Base-by-base conservation (phyloP, 139 green algal genomes). In the Picochlorum costavermella region DNA sequence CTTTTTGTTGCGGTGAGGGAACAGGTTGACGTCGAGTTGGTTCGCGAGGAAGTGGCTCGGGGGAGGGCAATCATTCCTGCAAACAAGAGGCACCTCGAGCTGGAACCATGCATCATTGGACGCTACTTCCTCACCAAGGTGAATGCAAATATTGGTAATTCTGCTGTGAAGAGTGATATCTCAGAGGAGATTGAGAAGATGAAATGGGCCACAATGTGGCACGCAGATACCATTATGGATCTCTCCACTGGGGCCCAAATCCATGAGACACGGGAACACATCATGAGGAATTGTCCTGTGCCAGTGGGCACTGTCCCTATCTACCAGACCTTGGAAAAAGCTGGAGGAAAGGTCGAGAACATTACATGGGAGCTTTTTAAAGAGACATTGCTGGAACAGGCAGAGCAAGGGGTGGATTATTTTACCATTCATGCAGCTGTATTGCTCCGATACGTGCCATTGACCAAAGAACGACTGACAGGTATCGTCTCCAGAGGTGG, bases 181-280 rank as follows among this genome's bases (percentile, higher is more conserved):
- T 91, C 96, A 78, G 92, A 98, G 82, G 90, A 96, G 76, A 90
- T 96, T 17, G 88, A 96, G 81, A 96, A 96, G 81, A 81, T 96
- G 56, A 84, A 96, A 71, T 96, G 90, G 90, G 75, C 82, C 3
- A 91, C 84, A 23, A 89, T 95, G 29, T 98, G 92, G 92, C 89
- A 92, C 17, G 92, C 92, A 6, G 92, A 98, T 78, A 98, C 92
- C 3, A 61, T 91, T 28, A 98, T 98, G 92, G 92, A 98, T 70
- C 79, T 98, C 10, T 92, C 81, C 29, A 98, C 92, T 4, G 91
- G 91, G 16, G 56, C 67, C 48, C 88, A 96, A 83, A 97, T 98
- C 67, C 85, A 95, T 44, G 87, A 95, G 71, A 98, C 92, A 2
- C 79, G 92, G 17, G 89, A 97, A 74, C 96, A 83, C 82, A 84